Conservation (phyloP, 768 basidiomycete species). For the Lactifluus subvellereus region DNA sequence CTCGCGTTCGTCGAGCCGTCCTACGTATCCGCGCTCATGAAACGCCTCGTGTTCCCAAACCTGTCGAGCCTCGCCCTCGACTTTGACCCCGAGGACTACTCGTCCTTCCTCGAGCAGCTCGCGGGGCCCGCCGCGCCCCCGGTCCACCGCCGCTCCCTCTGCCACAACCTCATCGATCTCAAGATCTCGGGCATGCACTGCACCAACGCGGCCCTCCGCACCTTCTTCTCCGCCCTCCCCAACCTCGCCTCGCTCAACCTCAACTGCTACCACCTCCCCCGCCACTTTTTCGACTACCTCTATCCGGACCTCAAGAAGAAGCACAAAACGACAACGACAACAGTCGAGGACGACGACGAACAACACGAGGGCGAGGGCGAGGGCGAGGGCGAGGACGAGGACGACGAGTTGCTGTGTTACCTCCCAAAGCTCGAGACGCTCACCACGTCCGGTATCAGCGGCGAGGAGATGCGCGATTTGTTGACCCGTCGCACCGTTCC, state of each 20-base stretch:
- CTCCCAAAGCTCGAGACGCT: constrained; percentile 51
- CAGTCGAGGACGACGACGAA: neutral
- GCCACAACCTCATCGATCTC: constrained; percentile 45
- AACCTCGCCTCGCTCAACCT: constrained; percentile 43
- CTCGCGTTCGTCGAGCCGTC: constrained; percentile 32
- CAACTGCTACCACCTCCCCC: constrained; percentile 32
- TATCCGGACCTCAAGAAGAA: constrained; percentile 7
- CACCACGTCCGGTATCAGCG: constrained; percentile 41
- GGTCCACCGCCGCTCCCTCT: constrained; percentile 35
- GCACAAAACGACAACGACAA: neutral
- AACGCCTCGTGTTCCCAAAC: constrained; percentile 33
- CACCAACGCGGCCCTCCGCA: constrained; percentile 30
- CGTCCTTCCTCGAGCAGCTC: constrained; percentile 43
- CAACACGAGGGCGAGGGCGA: neutral
- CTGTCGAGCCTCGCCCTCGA: constrained; percentile 43
- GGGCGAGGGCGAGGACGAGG: neutral
- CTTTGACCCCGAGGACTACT: constrained; percentile 51
- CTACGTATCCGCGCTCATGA: constrained; percentile 32
- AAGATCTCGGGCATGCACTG: constrained; percentile 50
- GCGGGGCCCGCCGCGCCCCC: constrained; percentile 33
- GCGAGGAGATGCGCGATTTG: constrained; percentile 38
- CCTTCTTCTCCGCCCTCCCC: constrained; percentile 43
- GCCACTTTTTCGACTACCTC: constrained; percentile 29
- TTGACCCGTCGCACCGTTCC: constrained; percentile 41
- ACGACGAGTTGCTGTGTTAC: constrained; percentile 25